A percentile compares a stretch with the other conserved stretches of the same genome.
phyloP scores from a whole-genome alignment of 495 filamentous ascomycete genomes.

The Articulospora tetracladia region DNA sequence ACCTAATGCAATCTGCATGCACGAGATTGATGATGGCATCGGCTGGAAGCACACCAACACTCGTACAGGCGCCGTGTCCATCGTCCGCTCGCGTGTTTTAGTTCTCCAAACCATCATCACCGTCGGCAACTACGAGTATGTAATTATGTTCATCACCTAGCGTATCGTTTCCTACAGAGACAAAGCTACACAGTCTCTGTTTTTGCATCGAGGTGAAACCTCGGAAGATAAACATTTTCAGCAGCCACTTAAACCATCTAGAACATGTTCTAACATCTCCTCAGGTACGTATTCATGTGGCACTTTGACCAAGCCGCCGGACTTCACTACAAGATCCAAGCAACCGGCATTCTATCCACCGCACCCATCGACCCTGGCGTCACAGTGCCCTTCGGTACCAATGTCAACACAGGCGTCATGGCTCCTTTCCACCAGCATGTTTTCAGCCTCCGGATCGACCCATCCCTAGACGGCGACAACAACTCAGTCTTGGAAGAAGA shows the following conservation, averaged over 20 bases:
- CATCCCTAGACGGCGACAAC: conserved; percentile 57
- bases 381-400: conserved; percentile 63
- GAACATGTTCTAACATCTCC: too few relatives aligned
- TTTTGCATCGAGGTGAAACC: too few relatives aligned
- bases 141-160: too few relatives aligned
- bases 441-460: conserved; percentile 65
- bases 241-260: too few relatives aligned
- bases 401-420: conserved; percentile 52
- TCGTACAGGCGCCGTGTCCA: conserved; percentile 62
- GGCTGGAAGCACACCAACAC: conserved; percentile 84
- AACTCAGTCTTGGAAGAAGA: conserved; percentile 57
- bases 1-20: conserved; percentile 76
- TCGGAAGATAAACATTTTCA: too few relatives aligned
- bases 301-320: conserved; percentile 81
- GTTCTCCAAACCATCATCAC: conserved; percentile 74
- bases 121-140: conserved; percentile 50
- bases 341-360: conserved; percentile 61
- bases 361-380: conserved; percentile 68
- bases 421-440: conserved; percentile 65
- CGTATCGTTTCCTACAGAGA: too few relatives aligned
- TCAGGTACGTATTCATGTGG: conserved; percentile 72
- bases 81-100: conserved; percentile 66
- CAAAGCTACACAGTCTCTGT: too few relatives aligned
- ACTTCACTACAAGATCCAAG: conserved; percentile 35
- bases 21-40: conserved; percentile 74